A percentile compares a stretch with the other conserved stretches of the same genome.
Evolutionary conservation across 176 grass and related monocot genomes (phyloP).

Genomic region (Sorghum bicolor): Sorghum_bicolor_NCBIv3 NC_012873.2:58418501-58419000

Average conservation of each 20-base stretch:
- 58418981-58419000: slow-evolving; percentile 82
- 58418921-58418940: neutral
- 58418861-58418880: slow-evolving; percentile 75
- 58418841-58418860: slow-evolving; percentile 85
- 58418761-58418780: slow-evolving; percentile 97
- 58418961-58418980: neutral
- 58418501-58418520: slow-evolving; percentile 13
- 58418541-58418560: neutral
- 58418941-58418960: slow-evolving; percentile 9
- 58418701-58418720: slow-evolving; percentile 18
- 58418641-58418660: slow-evolving; percentile 76
- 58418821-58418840: slow-evolving; percentile 80
- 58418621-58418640: slow-evolving; percentile 91
- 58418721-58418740: neutral
- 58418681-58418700: neutral
- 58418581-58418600: slow-evolving; percentile 64
- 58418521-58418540: neutral
- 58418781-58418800: slow-evolving; percentile 89
- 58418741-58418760: slow-evolving; percentile 2
- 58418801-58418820: slow-evolving; percentile 82
- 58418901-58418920: slow-evolving; percentile 45
- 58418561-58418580: slow-evolving; percentile 3
- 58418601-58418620: slow-evolving; percentile 86
- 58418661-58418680: slow-evolving; percentile 24
- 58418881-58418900: slow-evolving; percentile 95